Base-by-base conservation (phyloP, 2,329 filamentous ascomycete genomes). In the Coleophoma cylindrospora region DNA sequence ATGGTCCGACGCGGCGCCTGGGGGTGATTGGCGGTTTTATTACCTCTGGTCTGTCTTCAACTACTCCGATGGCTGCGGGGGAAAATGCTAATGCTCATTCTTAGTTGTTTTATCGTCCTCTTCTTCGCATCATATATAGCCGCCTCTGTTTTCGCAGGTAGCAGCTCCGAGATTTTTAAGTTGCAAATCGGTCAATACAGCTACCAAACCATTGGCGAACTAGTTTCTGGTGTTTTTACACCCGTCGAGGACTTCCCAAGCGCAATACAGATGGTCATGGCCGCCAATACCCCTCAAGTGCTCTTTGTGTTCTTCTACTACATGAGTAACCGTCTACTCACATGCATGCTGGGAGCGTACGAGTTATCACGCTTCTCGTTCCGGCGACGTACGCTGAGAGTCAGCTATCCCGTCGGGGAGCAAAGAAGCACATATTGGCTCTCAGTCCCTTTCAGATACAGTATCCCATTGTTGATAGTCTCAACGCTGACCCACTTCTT, bases 201-300 rank as follows among this genome's bases (percentile, higher is more conserved):
- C 27, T 27, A 27, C 27, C 27, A 27, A 27, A 27, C 27, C 27
- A 27, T 27, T 27, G 27, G 27, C 9, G 27, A 27, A 27, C 27
- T 27, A 27, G 27, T 27, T 27, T 27, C 41, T 4, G 41, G 41
- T 27, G 41, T 27, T 27, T 43, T n/a, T 3, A 33, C 19, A 10
- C n/a, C 19, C 9, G 5, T 21, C 14, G 41, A n/a, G 14, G 41
- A 44, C 21, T 44, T 44, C n/a, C 19, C 4, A 8, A 27, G 19
- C 4, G n/a, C 22, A 8, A 44, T 44, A 11, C 10, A 44, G 14
- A 44, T 44, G 41, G 41, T 27, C n/a, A 44, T 44, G 41, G 10
- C 19, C n/a, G 70, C 68, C 40, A 79, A 79, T 52, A 19, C 64
- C 0, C 72, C 74, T 1, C 75, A 79, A 49, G 41, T 73, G 0